These are phyloP conservation scores for Nannochloropsis oceanica DNA, from an alignment of 108 stramenopile species.

Conservation along the genomic window DNA sequence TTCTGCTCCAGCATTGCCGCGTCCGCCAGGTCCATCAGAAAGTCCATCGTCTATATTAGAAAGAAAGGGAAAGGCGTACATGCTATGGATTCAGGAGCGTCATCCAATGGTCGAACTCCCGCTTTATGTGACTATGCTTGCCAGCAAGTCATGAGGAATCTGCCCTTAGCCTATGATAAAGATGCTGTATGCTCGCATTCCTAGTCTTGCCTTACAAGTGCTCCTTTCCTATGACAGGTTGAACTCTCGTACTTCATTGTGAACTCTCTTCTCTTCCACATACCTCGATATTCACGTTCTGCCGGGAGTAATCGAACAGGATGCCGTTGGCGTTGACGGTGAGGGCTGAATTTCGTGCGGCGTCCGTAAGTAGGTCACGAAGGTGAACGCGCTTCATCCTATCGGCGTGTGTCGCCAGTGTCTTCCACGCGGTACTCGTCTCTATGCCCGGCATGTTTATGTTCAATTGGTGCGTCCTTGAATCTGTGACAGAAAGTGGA, in stretches of 20 bases:
- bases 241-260: not conserved
- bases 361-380: conserved; percentile 27
- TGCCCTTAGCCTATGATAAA: too few species aligned
- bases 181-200: not conserved
- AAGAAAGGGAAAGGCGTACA: not conserved
- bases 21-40: conserved; percentile 20
- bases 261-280: conserved; percentile 44
- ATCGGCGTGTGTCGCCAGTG: conserved; percentile 11
- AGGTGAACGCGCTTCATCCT: conserved; percentile 22
- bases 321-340: conserved; percentile 47
- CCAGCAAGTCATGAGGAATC: too few species aligned
- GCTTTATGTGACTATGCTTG: not conserved
- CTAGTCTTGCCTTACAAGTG: not conserved
- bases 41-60: not conserved
- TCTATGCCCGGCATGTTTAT: not conserved
- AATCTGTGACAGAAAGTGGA: too few species aligned
- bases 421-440: not conserved
- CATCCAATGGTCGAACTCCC: not conserved
- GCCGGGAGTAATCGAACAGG: conserved; percentile 82
- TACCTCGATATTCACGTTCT: conserved; percentile 79
- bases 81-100: not conserved
- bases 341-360: conserved; percentile 17
- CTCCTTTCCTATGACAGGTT: not conserved
- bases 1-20: conserved; percentile 11
- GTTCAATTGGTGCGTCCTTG: too few species aligned